Conservation (phyloP, 2,329 filamentous ascomycete genomes). For the Chaetomium globosum region DNA sequence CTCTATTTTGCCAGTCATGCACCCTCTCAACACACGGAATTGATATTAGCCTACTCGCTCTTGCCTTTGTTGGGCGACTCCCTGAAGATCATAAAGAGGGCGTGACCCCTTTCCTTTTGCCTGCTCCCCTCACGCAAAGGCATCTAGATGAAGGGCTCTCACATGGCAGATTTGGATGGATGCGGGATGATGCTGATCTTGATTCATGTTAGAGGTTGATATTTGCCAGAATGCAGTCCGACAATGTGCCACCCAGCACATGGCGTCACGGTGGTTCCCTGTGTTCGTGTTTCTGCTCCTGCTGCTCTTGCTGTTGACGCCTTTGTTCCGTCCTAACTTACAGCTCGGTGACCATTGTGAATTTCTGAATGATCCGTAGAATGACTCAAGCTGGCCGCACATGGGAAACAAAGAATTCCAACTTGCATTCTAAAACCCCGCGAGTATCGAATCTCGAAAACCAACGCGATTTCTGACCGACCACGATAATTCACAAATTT, state of each 20-base stretch:
- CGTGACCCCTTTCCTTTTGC: slow-evolving; percentile 3
- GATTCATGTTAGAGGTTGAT: slow-evolving; percentile 33
- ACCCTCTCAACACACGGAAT: neutral
- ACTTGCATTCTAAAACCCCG: slow-evolving; percentile 5
- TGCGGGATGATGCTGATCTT: slow-evolving; percentile 13
- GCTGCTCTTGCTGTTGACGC: slow-evolving; percentile 9
- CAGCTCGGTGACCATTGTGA: neutral
- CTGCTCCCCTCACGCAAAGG: neutral
- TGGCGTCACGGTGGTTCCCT: neutral
- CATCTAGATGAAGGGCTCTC: neutral
- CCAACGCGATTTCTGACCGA: neutral
- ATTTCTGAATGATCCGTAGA: slow-evolving; percentile 3
- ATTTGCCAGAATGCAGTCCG: slow-evolving; percentile 35
- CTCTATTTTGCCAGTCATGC: neutral
- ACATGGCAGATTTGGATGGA: neutral
- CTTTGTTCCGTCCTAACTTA: slow-evolving; percentile 11
- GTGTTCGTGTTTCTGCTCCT: neutral
- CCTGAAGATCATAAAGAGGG: slow-evolving; percentile 16
- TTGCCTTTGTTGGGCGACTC: neutral
- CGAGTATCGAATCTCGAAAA: neutral
- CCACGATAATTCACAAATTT: neutral
- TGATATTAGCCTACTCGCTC: slow-evolving; percentile 12
- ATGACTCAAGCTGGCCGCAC: neutral
- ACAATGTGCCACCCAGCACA: slow-evolving; percentile 8
- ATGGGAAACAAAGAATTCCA: slow-evolving; percentile 5